Conservation (phyloP, 2,329 filamentous ascomycete species). For the Ustulina deusta region DNA sequence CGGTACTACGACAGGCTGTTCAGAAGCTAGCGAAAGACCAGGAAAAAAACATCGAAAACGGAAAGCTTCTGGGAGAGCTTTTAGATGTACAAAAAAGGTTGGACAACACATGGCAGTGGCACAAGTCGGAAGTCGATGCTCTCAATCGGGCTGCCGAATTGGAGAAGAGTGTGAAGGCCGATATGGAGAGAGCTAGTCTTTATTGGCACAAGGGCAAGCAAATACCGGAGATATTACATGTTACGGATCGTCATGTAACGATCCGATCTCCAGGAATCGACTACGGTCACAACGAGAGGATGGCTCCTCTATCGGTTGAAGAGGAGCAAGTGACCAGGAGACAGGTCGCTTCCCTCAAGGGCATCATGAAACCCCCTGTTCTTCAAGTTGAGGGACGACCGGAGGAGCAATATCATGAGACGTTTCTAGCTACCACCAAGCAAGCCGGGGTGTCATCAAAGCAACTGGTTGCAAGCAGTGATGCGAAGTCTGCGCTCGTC, state of each 20-base stretch:
- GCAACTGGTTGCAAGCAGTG: conserved; percentile 35
- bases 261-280: conserved; percentile 44
- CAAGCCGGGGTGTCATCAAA: conserved; percentile 9
- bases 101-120: conserved; percentile 37
- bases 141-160: conserved; percentile 26
- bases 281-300: conserved; percentile 40
- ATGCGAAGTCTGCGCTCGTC: conserved; percentile 33
- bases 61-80: conserved; percentile 39
- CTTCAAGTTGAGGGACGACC: conserved; percentile 4
- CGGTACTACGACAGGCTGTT: conserved; percentile 41
- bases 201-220: conserved; percentile 4
- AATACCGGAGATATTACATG: conserved; percentile 17
- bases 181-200: conserved; percentile 4
- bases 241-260: conserved; percentile 43
- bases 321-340: conserved; percentile 48
- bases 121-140: conserved; percentile 33
- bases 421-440: background rate
- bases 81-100: conserved; percentile 43
- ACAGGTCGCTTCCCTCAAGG: conserved; percentile 40
- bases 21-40: conserved; percentile 39
- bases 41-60: conserved; percentile 37
- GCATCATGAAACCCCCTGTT: conserved; percentile 47
- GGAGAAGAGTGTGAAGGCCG: conserved; percentile 18
- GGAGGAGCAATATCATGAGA: conserved; percentile 29
- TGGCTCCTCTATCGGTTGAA: conserved; percentile 47